phyloP scores from a whole-genome alignment of 257 asterid genomes.

The Lycium barbarum region DNA sequence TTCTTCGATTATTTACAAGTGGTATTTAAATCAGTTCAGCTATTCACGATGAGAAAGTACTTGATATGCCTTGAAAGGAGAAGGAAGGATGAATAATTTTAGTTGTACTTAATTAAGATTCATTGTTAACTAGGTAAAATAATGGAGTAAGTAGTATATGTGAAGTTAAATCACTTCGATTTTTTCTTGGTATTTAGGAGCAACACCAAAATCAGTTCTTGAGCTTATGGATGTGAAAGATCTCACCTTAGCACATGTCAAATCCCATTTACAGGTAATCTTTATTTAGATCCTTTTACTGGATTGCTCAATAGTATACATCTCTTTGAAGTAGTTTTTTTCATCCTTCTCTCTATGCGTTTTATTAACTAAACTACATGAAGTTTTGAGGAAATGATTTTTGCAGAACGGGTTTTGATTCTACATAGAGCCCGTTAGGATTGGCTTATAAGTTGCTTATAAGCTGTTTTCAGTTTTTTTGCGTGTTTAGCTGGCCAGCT shows the following conservation, averaged over 20 bases:
- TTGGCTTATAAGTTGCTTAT: no score
- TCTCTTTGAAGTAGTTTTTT: background rate
- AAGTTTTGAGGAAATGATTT: background rate
- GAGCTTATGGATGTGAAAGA: conserved; percentile 97
- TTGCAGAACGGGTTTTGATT: conserved; percentile 19
- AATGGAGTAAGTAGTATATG: background rate
- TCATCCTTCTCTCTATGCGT: background rate
- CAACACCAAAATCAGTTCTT: conserved; percentile 94
- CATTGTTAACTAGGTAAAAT: background rate
- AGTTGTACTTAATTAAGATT: background rate
- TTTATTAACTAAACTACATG: background rate
- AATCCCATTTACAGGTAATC: conserved; percentile 91
- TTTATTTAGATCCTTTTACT: background rate
- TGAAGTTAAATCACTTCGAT: background rate
- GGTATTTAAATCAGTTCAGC: background rate
- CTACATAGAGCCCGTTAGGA: no score
- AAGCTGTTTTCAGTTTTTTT: no score
- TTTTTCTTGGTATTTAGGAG: conserved; percentile 50
- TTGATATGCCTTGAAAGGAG: background rate
- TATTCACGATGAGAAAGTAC: background rate
- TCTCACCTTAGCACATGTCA: conserved; percentile 94
- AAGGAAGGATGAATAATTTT: background rate
- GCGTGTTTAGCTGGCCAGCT: no score
- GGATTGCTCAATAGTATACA: no score
- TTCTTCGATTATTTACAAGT: background rate